Evolutionary conservation across 306 rosid species (phyloP), one percentile per base, ranked within the genome.

Genomic region (Castanea mollissima): DNA sequence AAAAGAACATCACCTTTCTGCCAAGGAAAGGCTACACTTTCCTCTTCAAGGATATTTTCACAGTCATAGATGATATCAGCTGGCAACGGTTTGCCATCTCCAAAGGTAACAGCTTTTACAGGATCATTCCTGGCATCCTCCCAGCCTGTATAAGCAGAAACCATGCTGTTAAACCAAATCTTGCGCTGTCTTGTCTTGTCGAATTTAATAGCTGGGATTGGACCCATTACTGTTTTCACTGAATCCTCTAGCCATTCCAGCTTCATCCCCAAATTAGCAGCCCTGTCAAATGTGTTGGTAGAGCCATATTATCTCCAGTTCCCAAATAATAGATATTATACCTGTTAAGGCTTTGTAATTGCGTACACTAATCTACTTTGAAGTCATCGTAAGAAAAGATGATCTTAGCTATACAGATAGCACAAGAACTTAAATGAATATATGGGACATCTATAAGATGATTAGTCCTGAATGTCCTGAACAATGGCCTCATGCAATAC

Each of bases 121-220:
- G 97, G 94, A 75, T 92, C 90, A 54, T 87, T 90, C 79, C 87
- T 59, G 0, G 84, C 83, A 55, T 87, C 89, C 82, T 87, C 35
- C 91, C 89, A 89, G 2, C 88, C 87, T 5, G 87, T 91, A 71
- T 92, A 91, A 20, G 98, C 97, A 15, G 95, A 94, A 46, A 88
- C 97, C 97, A 94, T 92, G 86, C 95, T 92, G 25, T 94, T 94
- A 79, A 94, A 89, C 98, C 97, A 95, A 51, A 89, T 88, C 91
- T 92, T 91, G 34, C 91, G 88, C 73, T 74, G 75, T 38, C 94
- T 90, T 32, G 31, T 80, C 81, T 86, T 74, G 68, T 90, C 95
- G 9, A 76, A 78, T 73, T 91, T 95, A 59, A 90, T 60, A 8
- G 92, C 97, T 7, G 99, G 88, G 75, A 94, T 91, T 25, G 99